Evolutionary conservation across 2,329 filamentous ascomycete genomes (phyloP).

Genomic region (Penicillium palitans): DNA sequence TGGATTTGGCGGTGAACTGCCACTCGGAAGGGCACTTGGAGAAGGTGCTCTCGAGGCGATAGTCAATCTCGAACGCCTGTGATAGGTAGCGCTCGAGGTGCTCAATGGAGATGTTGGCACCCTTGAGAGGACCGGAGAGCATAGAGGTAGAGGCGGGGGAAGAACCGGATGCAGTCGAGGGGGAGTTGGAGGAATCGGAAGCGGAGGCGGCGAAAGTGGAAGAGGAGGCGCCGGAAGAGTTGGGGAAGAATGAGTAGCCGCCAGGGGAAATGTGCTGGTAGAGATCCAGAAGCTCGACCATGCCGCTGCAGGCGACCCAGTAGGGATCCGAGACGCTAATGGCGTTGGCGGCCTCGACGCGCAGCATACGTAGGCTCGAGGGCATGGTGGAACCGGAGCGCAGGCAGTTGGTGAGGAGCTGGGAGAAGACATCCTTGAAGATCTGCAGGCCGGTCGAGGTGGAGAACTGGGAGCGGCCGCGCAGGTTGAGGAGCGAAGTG

Average conservation of each 20-base stretch:
- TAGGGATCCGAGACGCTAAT: not conserved
- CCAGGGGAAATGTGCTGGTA: not conserved
- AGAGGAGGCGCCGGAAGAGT: not conserved
- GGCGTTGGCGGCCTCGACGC: not conserved
- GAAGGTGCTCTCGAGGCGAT: not conserved
- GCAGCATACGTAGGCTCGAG: not conserved
- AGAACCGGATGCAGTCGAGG: not conserved
- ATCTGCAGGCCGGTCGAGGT: not conserved
- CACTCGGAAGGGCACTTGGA: not conserved
- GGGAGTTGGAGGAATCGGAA: not conserved
- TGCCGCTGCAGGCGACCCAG: not conserved
- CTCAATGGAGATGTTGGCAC: not conserved
- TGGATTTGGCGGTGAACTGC: not conserved
- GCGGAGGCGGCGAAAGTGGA: not conserved
- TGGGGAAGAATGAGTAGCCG: not conserved
- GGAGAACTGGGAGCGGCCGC: not conserved
- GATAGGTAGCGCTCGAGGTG: not conserved
- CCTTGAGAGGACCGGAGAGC: not conserved
- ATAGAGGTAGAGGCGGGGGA: not conserved
- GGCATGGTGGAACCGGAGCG: not conserved
- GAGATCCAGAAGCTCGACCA: not conserved
- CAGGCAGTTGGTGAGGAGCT: not conserved
- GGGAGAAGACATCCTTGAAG: not conserved
- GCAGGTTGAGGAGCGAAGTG: not conserved
- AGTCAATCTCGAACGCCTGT: not conserved